A percentile compares a stretch with the other conserved stretches of the same genome.
Evolutionary conservation across 2,329 filamentous ascomycete species (phyloP).

Genomic region (Exophiala spinifera): DNA sequence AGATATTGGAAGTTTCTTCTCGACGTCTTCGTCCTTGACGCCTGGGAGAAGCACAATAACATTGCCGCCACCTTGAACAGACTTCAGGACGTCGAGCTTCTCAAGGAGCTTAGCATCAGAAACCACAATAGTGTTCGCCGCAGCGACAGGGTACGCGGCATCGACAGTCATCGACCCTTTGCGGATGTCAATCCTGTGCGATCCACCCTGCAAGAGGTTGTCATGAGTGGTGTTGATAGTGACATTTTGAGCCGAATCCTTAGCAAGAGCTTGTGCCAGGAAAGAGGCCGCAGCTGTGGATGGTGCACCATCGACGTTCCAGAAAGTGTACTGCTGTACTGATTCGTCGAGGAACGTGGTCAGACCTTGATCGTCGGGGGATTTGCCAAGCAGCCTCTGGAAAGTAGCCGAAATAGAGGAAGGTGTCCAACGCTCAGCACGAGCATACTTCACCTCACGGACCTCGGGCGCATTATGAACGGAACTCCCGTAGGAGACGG

Average conservation of each 20-base stretch:
- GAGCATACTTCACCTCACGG: slow-evolving; percentile 85
- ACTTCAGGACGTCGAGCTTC: slow-evolving; percentile 70
- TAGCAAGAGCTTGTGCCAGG: slow-evolving; percentile 58
- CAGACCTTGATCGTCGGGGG: slow-evolving; percentile 48
- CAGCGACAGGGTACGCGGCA: slow-evolving; percentile 74
- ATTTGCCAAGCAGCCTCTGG: slow-evolving; percentile 44
- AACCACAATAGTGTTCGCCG: slow-evolving; percentile 75
- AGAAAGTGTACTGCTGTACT: slow-evolving; percentile 86
- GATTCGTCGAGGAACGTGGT: slow-evolving; percentile 45
- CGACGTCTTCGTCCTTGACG: slow-evolving; percentile 82
- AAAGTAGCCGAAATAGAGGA: slow-evolving; percentile 44
- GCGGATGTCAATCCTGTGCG: slow-evolving; percentile 79
- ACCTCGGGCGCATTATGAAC: slow-evolving; percentile 63
- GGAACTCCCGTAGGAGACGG: slow-evolving; percentile 73
- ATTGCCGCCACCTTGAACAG: slow-evolving; percentile 66
- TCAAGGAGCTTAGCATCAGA: slow-evolving; percentile 76
- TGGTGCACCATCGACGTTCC: slow-evolving; percentile 77
- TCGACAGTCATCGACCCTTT: slow-evolving; percentile 79
- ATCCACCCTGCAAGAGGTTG: slow-evolving; percentile 68
- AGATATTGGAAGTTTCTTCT: slow-evolving; percentile 72
- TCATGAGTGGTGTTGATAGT: slow-evolving; percentile 59
- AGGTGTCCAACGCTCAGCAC: slow-evolving; percentile 63
- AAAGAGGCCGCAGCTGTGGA: slow-evolving; percentile 63
- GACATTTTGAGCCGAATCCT: slow-evolving; percentile 60
- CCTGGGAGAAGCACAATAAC: slow-evolving; percentile 73